phyloP scores from a whole-genome alignment of 1,284 basidiomycete species.

The Cystobasidium slooffiae region DNA sequence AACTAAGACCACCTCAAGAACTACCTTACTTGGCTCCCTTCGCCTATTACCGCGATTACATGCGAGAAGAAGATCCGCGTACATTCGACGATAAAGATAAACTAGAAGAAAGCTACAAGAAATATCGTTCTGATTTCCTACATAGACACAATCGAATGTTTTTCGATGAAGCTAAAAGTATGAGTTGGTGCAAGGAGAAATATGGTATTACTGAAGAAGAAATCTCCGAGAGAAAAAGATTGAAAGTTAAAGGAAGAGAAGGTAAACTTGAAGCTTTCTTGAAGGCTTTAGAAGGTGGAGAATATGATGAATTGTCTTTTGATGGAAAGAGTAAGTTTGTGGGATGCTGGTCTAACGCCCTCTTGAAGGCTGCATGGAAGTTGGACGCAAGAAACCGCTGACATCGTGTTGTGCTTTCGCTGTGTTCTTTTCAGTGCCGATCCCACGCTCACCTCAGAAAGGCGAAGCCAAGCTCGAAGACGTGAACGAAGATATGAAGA shows the following conservation, averaged over 20 bases:
- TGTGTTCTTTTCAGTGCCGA: not conserved
- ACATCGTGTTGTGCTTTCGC: not conserved
- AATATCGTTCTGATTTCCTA: constrained; percentile 49
- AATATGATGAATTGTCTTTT: constrained; percentile 69
- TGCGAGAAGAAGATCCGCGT: constrained; percentile 45
- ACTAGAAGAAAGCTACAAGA: constrained; percentile 52
- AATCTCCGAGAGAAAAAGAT: constrained; percentile 69
- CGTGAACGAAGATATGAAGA: constrained; percentile 16
- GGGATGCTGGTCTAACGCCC: constrained; percentile 30
- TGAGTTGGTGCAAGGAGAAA: constrained; percentile 87
- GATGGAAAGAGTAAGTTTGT: constrained; percentile 55
- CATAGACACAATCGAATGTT: constrained; percentile 45
- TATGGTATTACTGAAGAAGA: constrained; percentile 77
- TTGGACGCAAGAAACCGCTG: too few species aligned
- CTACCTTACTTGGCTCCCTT: constrained; percentile 50
- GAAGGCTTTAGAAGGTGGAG: constrained; percentile 76
- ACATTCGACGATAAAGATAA: constrained; percentile 46
- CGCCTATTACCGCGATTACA: constrained; percentile 53
- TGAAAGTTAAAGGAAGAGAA: constrained; percentile 79
- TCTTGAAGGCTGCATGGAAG: constrained; percentile 31
- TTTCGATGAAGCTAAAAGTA: constrained; percentile 47
- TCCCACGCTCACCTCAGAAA: constrained; percentile 33
- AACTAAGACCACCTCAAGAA: constrained; percentile 49
- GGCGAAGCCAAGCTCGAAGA: constrained; percentile 31
- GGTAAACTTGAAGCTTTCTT: constrained; percentile 73